These are phyloP conservation scores for Fistulinella prunicolor DNA, from an alignment of 768 basidiomycete species.

Conservation along the genomic window DNA sequence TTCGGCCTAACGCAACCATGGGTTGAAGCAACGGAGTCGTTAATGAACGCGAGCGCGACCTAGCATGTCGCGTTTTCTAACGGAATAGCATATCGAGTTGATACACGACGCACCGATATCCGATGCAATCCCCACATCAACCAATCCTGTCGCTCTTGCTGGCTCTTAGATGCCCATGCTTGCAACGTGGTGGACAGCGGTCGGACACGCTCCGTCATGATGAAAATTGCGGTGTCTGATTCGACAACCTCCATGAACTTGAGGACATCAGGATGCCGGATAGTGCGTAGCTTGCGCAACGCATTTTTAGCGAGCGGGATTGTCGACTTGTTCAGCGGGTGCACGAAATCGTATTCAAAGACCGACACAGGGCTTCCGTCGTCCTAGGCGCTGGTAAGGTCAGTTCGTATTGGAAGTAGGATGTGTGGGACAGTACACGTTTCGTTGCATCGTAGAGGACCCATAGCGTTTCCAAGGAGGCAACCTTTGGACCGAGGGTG, in stretches of 20 bases:
- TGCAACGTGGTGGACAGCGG: conserved; percentile 65
- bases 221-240: conserved; percentile 80
- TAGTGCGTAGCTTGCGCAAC: conserved; percentile 83
- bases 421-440: conserved; percentile 51
- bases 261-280: conserved; percentile 93
- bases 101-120: conserved; percentile 58
- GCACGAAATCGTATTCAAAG: conserved; percentile 85
- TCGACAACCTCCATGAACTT: conserved; percentile 94
- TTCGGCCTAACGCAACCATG: conserved; percentile 77
- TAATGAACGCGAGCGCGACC: conserved; percentile 89
- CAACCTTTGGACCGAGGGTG: conserved; percentile 70
- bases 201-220: conserved; percentile 92
- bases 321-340: conserved; percentile 53
- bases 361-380: conserved; percentile 83
- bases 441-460: conserved; percentile 85
- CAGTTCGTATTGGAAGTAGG: conserved; percentile 8
- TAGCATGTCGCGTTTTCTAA: conserved; percentile 27
- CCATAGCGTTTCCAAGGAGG: conserved; percentile 74
- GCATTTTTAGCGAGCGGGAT: conserved; percentile 85
- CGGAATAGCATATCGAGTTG: not conserved
- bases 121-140: conserved; percentile 91
- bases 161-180: conserved; percentile 57
- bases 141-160: conserved; percentile 81
- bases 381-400: conserved; percentile 54
- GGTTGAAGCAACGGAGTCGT: conserved; percentile 76